These are phyloP conservation scores for Theobroma cacao DNA, from an alignment of 345 rosid species.

Conservation along the genomic window DNA sequence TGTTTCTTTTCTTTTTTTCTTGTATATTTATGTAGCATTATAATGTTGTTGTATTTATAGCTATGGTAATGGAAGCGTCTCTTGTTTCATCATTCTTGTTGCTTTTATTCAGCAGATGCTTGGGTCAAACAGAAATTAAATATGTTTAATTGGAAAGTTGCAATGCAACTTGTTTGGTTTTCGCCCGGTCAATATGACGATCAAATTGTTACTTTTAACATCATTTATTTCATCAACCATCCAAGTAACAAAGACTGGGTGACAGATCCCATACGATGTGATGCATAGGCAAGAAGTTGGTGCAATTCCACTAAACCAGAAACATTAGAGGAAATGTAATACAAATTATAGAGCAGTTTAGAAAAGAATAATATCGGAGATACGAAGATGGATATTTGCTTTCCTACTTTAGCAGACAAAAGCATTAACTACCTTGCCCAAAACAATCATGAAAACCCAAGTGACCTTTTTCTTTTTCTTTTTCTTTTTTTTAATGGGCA, in stretches of 20 bases:
- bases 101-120: background rate
- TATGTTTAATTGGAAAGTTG: background rate
- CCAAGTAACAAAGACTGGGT: too few species aligned
- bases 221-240: too few species aligned
- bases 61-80: background rate
- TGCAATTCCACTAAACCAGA: background rate
- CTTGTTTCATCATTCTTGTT: background rate
- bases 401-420: background rate
- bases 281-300: background rate
- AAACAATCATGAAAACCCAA: conserved; percentile 7
- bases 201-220: too few species aligned
- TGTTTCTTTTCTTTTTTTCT: too few species aligned
- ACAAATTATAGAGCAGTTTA: background rate
- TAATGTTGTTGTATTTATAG: background rate
- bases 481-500: conserved; percentile 13
- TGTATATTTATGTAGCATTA: background rate
- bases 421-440: conserved; percentile 1
- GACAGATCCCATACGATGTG: background rate
- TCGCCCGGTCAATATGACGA: background rate
- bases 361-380: conserved; percentile 13
- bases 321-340: too few species aligned
- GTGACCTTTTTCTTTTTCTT: too few species aligned
- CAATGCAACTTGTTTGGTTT: background rate
- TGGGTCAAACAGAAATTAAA: background rate
- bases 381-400: conserved; percentile 2